Percentiles rank a stretch among this genome's conserved stretches.
Conservation (phyloP, 495 filamentous ascomycete species). For the Usnea hakonensis region DNA sequence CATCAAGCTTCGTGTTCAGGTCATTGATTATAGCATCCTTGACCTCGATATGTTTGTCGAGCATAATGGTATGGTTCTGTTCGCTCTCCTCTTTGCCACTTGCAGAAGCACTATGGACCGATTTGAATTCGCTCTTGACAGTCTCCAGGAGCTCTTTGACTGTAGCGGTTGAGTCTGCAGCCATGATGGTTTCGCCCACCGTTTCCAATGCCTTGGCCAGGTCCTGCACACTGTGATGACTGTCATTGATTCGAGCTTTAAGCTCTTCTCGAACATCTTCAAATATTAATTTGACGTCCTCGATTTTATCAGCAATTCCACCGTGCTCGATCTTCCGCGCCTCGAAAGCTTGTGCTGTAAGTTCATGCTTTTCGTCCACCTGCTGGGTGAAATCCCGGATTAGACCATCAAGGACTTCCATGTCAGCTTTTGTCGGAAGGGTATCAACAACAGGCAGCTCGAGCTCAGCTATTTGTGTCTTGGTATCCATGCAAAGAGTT, state of each 20-base stretch:
- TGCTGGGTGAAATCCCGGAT: conserved; percentile 64
- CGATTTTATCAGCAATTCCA: conserved; percentile 50
- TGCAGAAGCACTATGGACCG: conserved; percentile 59
- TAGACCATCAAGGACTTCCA: conserved; percentile 57
- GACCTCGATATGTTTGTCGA: conserved; percentile 61
- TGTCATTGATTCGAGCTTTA: conserved; percentile 52
- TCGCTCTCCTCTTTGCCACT: conserved; percentile 65
- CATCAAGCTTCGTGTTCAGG: conserved; percentile 61
- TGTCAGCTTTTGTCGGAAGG: conserved; percentile 52
- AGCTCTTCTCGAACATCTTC: conserved; percentile 59
- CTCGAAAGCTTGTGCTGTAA: conserved; percentile 71
- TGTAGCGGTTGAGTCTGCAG: conserved; percentile 50
- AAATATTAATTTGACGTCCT: conserved; percentile 49
- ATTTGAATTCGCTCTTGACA: conserved; percentile 74
- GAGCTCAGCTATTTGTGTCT: conserved; percentile 63
- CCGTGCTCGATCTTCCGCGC: conserved; percentile 62
- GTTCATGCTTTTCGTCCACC: conserved; percentile 58
- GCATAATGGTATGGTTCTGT: conserved; percentile 61
- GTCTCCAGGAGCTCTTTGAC: conserved; percentile 74
- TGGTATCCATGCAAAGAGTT: conserved; percentile 71
- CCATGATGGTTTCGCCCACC: conserved; percentile 52
- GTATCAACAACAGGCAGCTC: conserved; percentile 56
- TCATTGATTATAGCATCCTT: conserved; percentile 50
- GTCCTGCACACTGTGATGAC: conserved; percentile 46
- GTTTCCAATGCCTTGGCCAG: conserved; percentile 54